Conservation (phyloP, 2,329 filamentous ascomycete genomes). For the Pseudogymnoascus sp. region DNA sequence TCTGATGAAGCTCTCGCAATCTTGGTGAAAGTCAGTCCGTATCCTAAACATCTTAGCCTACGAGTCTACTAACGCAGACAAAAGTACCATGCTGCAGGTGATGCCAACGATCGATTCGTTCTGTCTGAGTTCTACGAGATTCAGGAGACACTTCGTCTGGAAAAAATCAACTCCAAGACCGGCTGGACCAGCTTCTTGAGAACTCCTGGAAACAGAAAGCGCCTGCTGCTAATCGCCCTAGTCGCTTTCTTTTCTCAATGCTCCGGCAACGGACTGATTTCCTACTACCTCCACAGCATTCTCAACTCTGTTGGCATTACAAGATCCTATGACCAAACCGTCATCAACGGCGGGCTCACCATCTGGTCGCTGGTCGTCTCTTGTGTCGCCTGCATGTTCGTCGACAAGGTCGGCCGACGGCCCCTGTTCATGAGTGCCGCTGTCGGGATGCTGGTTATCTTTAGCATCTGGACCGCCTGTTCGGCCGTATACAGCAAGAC, state of each 20-base stretch:
- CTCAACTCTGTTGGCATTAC: constrained; percentile 23
- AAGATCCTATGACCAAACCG: constrained; percentile 17
- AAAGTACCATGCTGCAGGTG: constrained; percentile 45
- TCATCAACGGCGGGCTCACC: constrained; percentile 28
- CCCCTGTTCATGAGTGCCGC: too few relatives aligned
- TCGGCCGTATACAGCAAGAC: constrained; percentile 17
- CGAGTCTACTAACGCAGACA: too few relatives aligned
- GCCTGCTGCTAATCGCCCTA: constrained; percentile 27
- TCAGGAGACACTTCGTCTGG: constrained; percentile 18
- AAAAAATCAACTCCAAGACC: constrained; percentile 15
- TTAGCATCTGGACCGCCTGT: constrained; percentile 50
- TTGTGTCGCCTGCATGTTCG: constrained; percentile 30
- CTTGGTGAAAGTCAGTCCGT: too few relatives aligned
- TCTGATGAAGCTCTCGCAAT: constrained; percentile 45
- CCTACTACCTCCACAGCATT: constrained; percentile 32
- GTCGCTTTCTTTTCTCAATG: constrained; percentile 29
- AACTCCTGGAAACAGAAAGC: constrained; percentile 25
- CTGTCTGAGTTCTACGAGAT: constrained; percentile 24
- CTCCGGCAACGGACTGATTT: constrained; percentile 17
- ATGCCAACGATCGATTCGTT: constrained; percentile 25
- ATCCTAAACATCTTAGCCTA: constrained; percentile 42
- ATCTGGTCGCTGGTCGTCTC: too few relatives aligned
- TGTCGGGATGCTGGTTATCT: too few relatives aligned
- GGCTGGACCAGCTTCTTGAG: constrained; percentile 21
- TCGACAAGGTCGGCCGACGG: constrained; percentile 34